These are phyloP conservation scores for Paramecium sonneborni DNA, from an alignment of 73 alveolate species.

Conservation along the genomic window DNA sequence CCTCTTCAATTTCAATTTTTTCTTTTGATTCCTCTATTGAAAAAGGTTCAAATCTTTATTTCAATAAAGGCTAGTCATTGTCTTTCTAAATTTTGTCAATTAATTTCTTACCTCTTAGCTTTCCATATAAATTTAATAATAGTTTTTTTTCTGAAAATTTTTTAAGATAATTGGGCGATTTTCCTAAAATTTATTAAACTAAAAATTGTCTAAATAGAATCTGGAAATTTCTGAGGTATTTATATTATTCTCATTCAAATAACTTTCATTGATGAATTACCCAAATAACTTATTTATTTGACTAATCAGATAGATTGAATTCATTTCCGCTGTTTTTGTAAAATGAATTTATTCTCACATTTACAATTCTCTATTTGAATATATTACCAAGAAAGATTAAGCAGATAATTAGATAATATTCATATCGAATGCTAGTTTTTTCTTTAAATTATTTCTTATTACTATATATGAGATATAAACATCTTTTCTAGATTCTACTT, in stretches of 20 bases:
- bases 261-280: not conserved
- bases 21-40: not conserved
- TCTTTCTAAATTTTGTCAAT: not conserved
- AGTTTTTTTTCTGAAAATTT: not conserved
- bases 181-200: constrained; percentile 12
- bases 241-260: not conserved
- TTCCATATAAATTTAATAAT: constrained; percentile 16
- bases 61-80: not conserved
- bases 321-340: too few species aligned
- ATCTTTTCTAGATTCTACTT: too few species aligned
- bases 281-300: not conserved
- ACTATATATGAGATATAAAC: too few species aligned
- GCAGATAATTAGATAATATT: too few species aligned
- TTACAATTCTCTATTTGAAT: too few species aligned
- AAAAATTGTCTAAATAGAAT: not conserved
- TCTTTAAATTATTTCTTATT: too few species aligned
- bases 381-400: too few species aligned
- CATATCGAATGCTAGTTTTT: too few species aligned
- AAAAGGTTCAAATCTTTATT: constrained; percentile 13
- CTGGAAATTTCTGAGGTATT: not conserved
- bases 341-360: too few species aligned
- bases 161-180: constrained; percentile 20
- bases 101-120: not conserved
- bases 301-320: too few species aligned
- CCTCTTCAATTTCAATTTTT: not conserved